Percentiles rank a stretch among this genome's conserved stretches.
Evolutionary conservation across 192 early-diverging fungal species (phyloP).

Genomic region (Umbelopsis sp.): DNA sequence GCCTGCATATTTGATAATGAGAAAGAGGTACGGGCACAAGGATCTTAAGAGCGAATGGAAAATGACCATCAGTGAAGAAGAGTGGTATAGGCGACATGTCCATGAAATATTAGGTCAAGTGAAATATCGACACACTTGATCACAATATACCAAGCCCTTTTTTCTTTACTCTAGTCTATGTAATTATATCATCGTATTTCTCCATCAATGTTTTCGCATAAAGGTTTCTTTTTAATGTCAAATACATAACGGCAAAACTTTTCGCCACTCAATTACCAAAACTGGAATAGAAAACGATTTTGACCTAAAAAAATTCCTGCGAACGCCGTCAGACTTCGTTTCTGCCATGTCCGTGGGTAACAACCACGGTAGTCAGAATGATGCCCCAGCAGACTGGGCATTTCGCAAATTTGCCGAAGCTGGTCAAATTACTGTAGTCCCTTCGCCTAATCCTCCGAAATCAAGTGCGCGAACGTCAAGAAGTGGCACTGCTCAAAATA

Average conservation of each 20-base stretch:
- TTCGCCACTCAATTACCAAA: neutral
- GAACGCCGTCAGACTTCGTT: neutral
- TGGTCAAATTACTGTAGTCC: neutral
- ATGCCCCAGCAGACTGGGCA: neutral
- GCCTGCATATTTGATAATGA: conserved; percentile 27
- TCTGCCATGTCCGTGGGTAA: neutral
- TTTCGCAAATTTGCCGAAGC: conserved; percentile 13
- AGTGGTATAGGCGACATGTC: conserved; percentile 34
- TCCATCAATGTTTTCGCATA: neutral
- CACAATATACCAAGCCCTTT: neutral
- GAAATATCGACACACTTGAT: neutral
- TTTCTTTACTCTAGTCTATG: too few relatives aligned
- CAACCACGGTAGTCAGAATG: neutral
- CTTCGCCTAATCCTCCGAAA: neutral
- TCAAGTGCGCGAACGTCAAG: neutral
- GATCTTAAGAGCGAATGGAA: conserved; percentile 31
- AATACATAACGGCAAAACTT: neutral
- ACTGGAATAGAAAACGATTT: neutral
- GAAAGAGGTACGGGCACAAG: conserved; percentile 28
- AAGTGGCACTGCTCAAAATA: neutral
- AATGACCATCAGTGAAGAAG: conserved; percentile 28
- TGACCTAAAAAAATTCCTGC: neutral
- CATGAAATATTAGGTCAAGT: conserved; percentile 27
- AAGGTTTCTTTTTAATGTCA: neutral
- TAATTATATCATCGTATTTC: too few relatives aligned